Evolutionary conservation across 176 grass and related monocot genomes (phyloP), one percentile per base, ranked within the genome.

Genomic region (Ensete ventricosum): DNA sequence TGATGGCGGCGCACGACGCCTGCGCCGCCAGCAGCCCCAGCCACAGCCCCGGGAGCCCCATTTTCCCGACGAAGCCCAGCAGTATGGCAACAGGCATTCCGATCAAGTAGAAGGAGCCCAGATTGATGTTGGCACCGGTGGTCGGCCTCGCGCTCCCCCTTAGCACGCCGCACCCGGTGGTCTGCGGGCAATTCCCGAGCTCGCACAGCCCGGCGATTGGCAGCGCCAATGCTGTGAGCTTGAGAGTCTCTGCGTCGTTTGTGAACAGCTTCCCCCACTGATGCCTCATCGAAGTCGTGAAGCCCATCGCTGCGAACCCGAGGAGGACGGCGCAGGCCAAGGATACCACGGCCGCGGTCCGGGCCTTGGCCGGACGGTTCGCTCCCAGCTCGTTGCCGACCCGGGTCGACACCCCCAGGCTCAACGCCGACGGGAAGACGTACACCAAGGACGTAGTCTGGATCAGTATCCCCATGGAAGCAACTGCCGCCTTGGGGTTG

Each of bases 391-490:
- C 90, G 84, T 97, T 91, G 20, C 89, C 84, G 12, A 97, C 75
- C 17, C 90, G 82, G 59, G 93, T 97, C 9, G 93, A 97, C 52
- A 89, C 90, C 3, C 93, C 93, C 29, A 93, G 85, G 64, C 93
- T 87, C 20, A 97, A 86, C 13, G 93, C 85, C 3, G 93, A 97
- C 0, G 90, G 93, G 77, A 90, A 97, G n/a, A 96, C 87, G 78
- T 96, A 96, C 17, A 96, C 87, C 17, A 96, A 85, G 14, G 89
- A 89, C 50, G 93, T 96, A 55, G 89, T 88, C 50, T 96, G 93
- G 79, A 96, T 96, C 69, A 96, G 85, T 24, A 96, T 83, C 21
- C 93, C 93, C 93, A 97, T 97, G 55, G 93, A 97, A 9, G 90
- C 90, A 25, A 97, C 88, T 60, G 93, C 79, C 50, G 90, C 87